Percentiles rank a stretch among this genome's conserved stretches.
Conservation (phyloP, 257 asterid species). For the Rehmannia glutinosa region DNA sequence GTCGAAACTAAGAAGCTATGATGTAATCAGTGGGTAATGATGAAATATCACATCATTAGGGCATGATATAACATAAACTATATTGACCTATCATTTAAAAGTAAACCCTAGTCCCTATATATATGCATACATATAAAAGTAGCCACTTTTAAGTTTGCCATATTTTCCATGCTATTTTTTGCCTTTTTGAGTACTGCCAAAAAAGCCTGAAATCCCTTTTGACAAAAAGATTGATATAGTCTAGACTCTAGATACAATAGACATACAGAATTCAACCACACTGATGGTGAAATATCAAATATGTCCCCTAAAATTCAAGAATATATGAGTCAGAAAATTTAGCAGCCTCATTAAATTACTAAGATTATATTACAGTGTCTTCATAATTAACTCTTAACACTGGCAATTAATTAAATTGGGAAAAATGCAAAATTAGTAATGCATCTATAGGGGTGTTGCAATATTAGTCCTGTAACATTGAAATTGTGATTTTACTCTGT, state of each 20-base stretch:
- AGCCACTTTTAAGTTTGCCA: conserved; percentile 13
- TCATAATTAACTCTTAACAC: no score
- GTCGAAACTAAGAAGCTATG: background rate
- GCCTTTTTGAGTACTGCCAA: conserved; percentile 20
- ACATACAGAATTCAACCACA: conserved; percentile 24
- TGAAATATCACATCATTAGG: conserved; percentile 16
- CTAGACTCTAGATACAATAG: conserved; percentile 14
- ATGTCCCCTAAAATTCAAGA: conserved; percentile 21
- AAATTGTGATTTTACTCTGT: no score
- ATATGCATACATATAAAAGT: background rate
- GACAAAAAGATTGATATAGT: background rate
- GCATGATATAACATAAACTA: background rate
- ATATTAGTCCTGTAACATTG: no score
- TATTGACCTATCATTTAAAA: conserved; percentile 3
- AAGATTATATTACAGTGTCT: no score
- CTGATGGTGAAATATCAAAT: conserved; percentile 19
- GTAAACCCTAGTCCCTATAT: conserved; percentile 5
- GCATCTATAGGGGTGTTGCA: no score
- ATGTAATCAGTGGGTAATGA: conserved; percentile 28
- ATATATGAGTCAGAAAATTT: conserved; percentile 6
- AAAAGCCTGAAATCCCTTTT: background rate
- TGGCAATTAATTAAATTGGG: no score
- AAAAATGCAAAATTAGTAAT: no score
- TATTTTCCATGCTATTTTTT: background rate
- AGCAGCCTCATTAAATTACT: no score